Evolutionary conservation across 2,329 filamentous ascomycete species (phyloP), one percentile per base, ranked within the genome.

Genomic region (Tolypocladium sp.): DNA sequence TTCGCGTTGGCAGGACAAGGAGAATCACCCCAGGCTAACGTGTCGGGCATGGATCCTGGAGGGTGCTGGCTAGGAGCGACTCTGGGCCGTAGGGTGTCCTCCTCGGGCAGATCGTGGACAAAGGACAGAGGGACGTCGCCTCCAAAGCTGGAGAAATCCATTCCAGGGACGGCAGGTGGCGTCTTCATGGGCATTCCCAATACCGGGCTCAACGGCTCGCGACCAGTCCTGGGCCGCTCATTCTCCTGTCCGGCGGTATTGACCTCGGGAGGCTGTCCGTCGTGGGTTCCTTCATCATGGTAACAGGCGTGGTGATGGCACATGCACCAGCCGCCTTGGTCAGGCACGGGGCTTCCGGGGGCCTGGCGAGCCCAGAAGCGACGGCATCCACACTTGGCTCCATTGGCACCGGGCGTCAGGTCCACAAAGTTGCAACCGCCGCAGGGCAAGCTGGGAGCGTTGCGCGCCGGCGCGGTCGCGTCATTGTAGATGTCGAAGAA

Each of bases 251-350:
- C 74, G 59, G 65, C 25, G 57, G 69, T 62, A 20, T 40, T 61
- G 8, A 66, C 63, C 8, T 69, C 62, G 52, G 68, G 65, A 22
- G 63, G 56, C 49, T 60, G 63, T 57, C 30, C 62, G 61, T 67
- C 64, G 57, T 62, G 62, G 55, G 64, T 59, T 41, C 68, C 70
- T 64, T 84, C 76, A 68, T 85, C 82, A 62, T 86, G 83, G 62
- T 77, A 86, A 68, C 83, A 86, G 57, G 83, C 83, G 69, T 86
- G 83, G 64, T 86, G 83, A 57, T 79, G 80, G 66, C 83, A 86
- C 82, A 85, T 85, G 71, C 83, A 86, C 76, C 78, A 83, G 61
- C 74, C 73, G 35, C 74, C 66, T 65, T 83, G 77, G 57, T 78
- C 77, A 58, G 69, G 64, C 49, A 71, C 67, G 54, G 72, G 67